Base-by-base conservation (phyloP, 2,329 filamentous ascomycete species). In the Immersiporthe knoxdaviesiana region DNA sequence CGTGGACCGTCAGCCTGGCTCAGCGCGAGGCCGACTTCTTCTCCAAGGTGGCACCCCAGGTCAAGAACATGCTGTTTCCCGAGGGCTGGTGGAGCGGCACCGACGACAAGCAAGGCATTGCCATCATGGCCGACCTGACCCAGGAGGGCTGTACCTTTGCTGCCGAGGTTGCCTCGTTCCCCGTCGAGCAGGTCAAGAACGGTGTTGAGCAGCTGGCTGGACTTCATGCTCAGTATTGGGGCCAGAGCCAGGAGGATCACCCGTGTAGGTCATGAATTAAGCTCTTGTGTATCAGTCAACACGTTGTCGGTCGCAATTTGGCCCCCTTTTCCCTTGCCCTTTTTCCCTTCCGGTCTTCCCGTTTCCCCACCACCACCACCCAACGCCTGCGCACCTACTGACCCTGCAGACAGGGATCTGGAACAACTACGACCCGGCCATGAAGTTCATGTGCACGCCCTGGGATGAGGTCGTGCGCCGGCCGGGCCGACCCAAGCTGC, bases 191-290 rank as follows among this genome's bases (percentile, higher is more conserved):
- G 47, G 78, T 79, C 35, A 71, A 77, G 68, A 76, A 77, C 10
- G 77, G 75, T 21, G 70, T 80, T 14, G 76, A 78, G 72, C 78
- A 80, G 74, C 75, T 80, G 41, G 78, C 78, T 1, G 76, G 75
- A 3, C 72, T 80, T 65, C 79, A 80, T 70, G 76, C 74, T 16
- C 74, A 73, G 30, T 75, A 74, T 1, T 76, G 74, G 74, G 72
- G 67, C n/a, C 68, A 66, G 3, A 69, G 72, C 3, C 71, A 66
- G 12, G 74, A 75, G 16, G 76, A 78, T 63, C 75, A 64, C 47
- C 52, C 66, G 14, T 71, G 59, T 68, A 65, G 66, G 59, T 66
- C 60, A 64, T 66, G 60, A 64, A 61, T 68, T n/a, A n/a, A 44
- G 37, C 4, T 65, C 52, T 35, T 16, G 3, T 32, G 27, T 35